Percentiles rank a stretch among this genome's conserved stretches.
These are phyloP conservation scores for Diophrys appendiculata DNA, from an alignment of 73 alveolate genomes.

Conservation along the genomic window DNA sequence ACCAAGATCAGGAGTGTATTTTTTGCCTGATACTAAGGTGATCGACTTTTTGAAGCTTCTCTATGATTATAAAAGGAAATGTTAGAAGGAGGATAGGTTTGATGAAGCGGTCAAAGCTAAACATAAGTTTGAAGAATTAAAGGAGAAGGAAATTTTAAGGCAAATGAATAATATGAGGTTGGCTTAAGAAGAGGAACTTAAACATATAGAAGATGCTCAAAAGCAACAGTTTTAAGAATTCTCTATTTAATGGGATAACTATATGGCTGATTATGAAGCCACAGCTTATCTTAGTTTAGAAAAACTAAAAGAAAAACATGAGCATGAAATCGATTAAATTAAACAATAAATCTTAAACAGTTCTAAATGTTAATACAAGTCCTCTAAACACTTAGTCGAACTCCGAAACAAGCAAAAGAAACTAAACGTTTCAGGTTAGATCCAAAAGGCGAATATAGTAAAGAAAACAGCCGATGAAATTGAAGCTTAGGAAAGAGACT, in stretches of 20 bases:
- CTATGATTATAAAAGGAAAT: slow-evolving; percentile 62
- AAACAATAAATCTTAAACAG: no score
- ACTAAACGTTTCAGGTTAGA: background rate
- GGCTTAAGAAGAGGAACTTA: slow-evolving; percentile 29
- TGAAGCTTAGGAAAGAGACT: background rate
- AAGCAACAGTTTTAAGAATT: slow-evolving; percentile 15
- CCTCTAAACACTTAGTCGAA: background rate
- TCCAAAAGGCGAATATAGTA: background rate
- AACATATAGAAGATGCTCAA: slow-evolving; percentile 25
- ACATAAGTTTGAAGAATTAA: slow-evolving; percentile 56
- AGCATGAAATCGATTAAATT: background rate
- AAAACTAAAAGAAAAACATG: slow-evolving; percentile 2
- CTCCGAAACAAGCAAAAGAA: background rate
- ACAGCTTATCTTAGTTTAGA: slow-evolving; percentile 11
- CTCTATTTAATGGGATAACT: slow-evolving; percentile 35
- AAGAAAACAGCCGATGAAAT: background rate
- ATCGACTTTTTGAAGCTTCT: slow-evolving; percentile 40
- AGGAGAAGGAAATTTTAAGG: slow-evolving; percentile 9
- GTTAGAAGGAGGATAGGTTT: slow-evolving; percentile 49
- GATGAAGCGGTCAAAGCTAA: slow-evolving; percentile 73
- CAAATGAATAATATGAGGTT: slow-evolving; percentile 17
- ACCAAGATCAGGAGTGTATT: slow-evolving; percentile 57
- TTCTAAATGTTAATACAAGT: background rate
- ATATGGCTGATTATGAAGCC: slow-evolving; percentile 68
- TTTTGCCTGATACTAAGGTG: slow-evolving; percentile 57